Evolutionary conservation across 2,329 filamentous ascomycete species (phyloP).

Genomic region (Sporothrix variecibatus): DNA sequence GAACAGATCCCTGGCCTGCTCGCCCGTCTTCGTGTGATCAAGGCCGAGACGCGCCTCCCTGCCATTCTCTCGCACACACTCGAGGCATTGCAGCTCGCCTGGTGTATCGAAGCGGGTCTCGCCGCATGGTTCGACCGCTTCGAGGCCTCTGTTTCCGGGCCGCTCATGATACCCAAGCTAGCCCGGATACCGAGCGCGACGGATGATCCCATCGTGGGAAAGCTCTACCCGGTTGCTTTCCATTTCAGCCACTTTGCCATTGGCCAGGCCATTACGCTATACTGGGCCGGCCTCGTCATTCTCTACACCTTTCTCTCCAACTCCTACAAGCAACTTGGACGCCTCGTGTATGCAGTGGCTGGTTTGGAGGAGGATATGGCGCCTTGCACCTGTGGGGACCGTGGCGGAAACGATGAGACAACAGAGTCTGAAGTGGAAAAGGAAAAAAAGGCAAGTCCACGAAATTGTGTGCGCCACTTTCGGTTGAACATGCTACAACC

Average conservation of each 20-base stretch:
- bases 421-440: not conserved
- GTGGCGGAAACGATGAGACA: not conserved
- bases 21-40: not conserved
- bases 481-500: not conserved
- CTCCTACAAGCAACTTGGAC: not conserved
- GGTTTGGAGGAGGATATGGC: not conserved
- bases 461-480: not conserved
- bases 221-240: not conserved
- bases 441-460: not conserved
- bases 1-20: not conserved
- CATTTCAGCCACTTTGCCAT: not conserved
- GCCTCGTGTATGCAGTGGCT: not conserved
- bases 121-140: not conserved
- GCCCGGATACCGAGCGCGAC: not conserved
- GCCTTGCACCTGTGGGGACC: not conserved
- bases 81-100: not conserved
- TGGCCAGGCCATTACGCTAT: not conserved
- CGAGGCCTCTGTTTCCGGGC: not conserved
- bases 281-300: not conserved
- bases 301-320: not conserved
- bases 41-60: not conserved
- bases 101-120: not conserved
- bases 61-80: not conserved
- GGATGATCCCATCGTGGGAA: not conserved
- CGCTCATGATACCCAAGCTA: not conserved